These are phyloP conservation scores for Phytophthora lateralis DNA, from an alignment of 352 stramenopile species.

Conservation along the genomic window DNA sequence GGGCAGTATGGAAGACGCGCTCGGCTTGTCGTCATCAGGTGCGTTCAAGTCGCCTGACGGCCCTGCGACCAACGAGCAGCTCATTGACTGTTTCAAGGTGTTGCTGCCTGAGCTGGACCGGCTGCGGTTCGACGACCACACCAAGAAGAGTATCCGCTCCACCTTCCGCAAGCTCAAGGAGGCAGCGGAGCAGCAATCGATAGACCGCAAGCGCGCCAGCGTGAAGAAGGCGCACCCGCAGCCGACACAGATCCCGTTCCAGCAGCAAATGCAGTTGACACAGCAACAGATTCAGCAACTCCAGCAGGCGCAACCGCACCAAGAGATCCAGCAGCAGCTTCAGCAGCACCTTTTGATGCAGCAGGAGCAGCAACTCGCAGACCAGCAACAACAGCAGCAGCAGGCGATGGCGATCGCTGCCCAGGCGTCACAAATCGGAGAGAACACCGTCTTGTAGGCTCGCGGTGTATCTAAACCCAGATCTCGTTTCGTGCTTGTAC, in stretches of 20 bases:
- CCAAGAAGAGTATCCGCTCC: slow-evolving; percentile 61
- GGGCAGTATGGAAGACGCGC: slow-evolving; percentile 40
- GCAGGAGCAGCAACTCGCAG: slow-evolving; percentile 11
- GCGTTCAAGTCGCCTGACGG: slow-evolving; percentile 14
- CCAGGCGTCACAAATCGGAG: slow-evolving; percentile 29
- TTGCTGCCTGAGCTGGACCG: slow-evolving; percentile 58
- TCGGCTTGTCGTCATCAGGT: slow-evolving; percentile 40
- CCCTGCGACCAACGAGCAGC: slow-evolving; percentile 49
- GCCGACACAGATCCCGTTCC: slow-evolving; percentile 2
- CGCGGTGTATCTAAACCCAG: slow-evolving; percentile 16
- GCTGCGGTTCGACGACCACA: slow-evolving; percentile 60
- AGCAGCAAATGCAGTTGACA: neutral
- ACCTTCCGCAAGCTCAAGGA: slow-evolving; percentile 61
- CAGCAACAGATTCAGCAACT: slow-evolving; percentile 25
- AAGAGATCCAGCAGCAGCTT: slow-evolving; percentile 35
- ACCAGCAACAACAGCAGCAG: slow-evolving; percentile 15
- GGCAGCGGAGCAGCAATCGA: slow-evolving; percentile 38
- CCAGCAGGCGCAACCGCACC: slow-evolving; percentile 36
- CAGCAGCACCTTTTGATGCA: slow-evolving; percentile 43
- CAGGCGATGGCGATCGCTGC: slow-evolving; percentile 30
- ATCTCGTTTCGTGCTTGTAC: slow-evolving; percentile 24
- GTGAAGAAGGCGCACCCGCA: slow-evolving; percentile 31
- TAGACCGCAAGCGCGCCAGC: slow-evolving; percentile 38
- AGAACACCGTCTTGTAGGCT: slow-evolving; percentile 37
- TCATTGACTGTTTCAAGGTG: slow-evolving; percentile 53